Conservation (phyloP, 1,139 yeast genomes). For the Hansenula lynferdii region DNA sequence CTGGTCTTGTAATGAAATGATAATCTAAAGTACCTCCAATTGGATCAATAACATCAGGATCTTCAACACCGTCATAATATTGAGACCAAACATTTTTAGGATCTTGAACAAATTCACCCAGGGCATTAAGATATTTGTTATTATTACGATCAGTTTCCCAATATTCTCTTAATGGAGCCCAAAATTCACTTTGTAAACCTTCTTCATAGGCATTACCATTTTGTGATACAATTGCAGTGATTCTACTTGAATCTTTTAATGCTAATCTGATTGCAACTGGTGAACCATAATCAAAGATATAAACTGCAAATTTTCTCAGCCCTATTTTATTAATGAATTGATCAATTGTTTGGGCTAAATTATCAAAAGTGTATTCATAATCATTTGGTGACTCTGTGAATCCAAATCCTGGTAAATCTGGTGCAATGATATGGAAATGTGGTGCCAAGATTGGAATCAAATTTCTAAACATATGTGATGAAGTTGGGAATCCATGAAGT, state of each 20-base stretch:
- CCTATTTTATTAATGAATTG: conserved; percentile 27
- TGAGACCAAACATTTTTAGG: conserved; percentile 24
- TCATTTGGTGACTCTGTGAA: conserved; percentile 28
- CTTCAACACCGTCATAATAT: conserved; percentile 28
- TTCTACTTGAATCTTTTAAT: conserved; percentile 25
- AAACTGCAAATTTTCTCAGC: conserved; percentile 28
- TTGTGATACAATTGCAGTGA: conserved; percentile 32
- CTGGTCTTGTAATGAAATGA: conserved; percentile 25
- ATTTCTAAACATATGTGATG: conserved; percentile 34
- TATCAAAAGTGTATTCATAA: conserved; percentile 30
- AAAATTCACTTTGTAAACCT: conserved; percentile 32
- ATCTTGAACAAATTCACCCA: conserved; percentile 19
- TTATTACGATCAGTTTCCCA: conserved; percentile 26
- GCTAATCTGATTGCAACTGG: conserved; percentile 37
- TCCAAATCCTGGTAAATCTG: conserved; percentile 43
- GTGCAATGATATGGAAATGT: conserved; percentile 36
- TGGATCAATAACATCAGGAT: conserved; percentile 27
- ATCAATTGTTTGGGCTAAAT: conserved; percentile 29
- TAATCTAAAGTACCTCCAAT: conserved; percentile 29
- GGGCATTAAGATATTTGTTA: conserved; percentile 11
- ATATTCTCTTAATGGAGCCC: conserved; percentile 31
- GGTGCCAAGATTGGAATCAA: conserved; percentile 33
- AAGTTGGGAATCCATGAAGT: conserved; percentile 41
- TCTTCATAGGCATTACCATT: conserved; percentile 42
- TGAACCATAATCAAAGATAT: conserved; percentile 41